Percentiles rank a stretch among this genome's conserved stretches.
Conservation (phyloP, 2,329 filamentous ascomycete species). For the Zymoseptoria crescenta region DNA sequence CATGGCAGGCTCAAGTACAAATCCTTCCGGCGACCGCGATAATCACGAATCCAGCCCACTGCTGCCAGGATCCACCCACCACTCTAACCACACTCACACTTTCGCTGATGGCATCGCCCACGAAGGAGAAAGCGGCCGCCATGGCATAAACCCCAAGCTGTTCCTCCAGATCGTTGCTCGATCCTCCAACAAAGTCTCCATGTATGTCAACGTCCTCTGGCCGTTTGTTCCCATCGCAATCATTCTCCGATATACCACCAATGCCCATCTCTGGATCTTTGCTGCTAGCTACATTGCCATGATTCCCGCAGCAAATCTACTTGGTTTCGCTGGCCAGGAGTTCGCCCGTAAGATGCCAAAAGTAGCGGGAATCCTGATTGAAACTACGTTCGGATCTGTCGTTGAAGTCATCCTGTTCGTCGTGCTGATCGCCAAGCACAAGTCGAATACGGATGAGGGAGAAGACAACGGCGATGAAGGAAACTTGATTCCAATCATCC, state of each 20-base stretch:
- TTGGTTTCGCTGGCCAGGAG: slow-evolving; percentile 59
- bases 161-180: slow-evolving; percentile 38
- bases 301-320: slow-evolving; percentile 42
- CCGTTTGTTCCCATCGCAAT: slow-evolving; percentile 42
- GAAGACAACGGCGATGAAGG: slow-evolving; percentile 25
- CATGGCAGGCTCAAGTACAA: background rate
- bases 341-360: slow-evolving; percentile 66
- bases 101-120: slow-evolving; percentile 15
- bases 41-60: slow-evolving; percentile 8
- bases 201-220: slow-evolving; percentile 43
- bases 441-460: slow-evolving; percentile 9
- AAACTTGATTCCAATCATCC: slow-evolving; percentile 49
- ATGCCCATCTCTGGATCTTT: slow-evolving; percentile 38
- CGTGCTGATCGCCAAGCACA: slow-evolving; percentile 49
- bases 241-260: slow-evolving; percentile 40
- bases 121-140: slow-evolving; percentile 41
- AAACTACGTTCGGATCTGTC: slow-evolving; percentile 53
- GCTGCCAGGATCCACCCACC: slow-evolving; percentile 5
- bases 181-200: slow-evolving; percentile 39
- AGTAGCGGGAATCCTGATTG: slow-evolving; percentile 54
- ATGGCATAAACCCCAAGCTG: slow-evolving; percentile 36
- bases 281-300: slow-evolving; percentile 43
- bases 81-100: slow-evolving; percentile 12
- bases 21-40: background rate
- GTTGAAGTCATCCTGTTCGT: slow-evolving; percentile 79